Evolutionary conservation across 192 early-diverging fungal species (phyloP).

Genomic region (Coemansia sp.): DNA sequence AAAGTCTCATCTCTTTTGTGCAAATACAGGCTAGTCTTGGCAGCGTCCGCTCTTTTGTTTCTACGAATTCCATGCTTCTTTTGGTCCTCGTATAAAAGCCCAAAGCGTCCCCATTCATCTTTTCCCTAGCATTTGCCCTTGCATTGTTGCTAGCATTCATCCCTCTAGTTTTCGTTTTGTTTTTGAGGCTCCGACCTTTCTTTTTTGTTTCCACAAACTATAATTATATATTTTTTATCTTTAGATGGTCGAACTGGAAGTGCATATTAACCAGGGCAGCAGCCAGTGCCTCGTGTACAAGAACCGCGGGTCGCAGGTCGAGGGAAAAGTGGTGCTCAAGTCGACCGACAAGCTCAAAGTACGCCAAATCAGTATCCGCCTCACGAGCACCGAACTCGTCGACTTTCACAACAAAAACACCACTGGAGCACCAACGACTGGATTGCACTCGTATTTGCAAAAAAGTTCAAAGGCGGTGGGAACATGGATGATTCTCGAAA

Average conservation of each 20-base stretch:
- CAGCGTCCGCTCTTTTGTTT: neutral
- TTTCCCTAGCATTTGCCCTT: neutral
- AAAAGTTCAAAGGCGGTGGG: slow-evolving; percentile 33
- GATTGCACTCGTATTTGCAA: slow-evolving; percentile 27
- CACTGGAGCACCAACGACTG: neutral
- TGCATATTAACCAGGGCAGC: slow-evolving; percentile 24
- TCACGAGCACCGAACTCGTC: slow-evolving; percentile 34
- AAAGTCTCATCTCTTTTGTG: neutral
- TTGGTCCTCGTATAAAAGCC: neutral
- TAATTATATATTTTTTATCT: neutral
- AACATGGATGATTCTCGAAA: slow-evolving; percentile 30
- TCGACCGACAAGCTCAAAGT: slow-evolving; percentile 39
- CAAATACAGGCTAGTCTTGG: neutral
- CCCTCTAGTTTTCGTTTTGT: slow-evolving; percentile 2
- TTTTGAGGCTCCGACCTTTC: neutral
- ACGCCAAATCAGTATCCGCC: slow-evolving; percentile 34
- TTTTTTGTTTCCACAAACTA: neutral
- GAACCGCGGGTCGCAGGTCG: slow-evolving; percentile 22
- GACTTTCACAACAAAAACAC: slow-evolving; percentile 21
- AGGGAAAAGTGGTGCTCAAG: slow-evolving; percentile 27
- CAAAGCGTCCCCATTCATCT: neutral
- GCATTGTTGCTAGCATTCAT: neutral
- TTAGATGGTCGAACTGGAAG: slow-evolving; percentile 26
- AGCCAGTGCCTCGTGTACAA: slow-evolving; percentile 36
- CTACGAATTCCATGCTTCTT: neutral